Evolutionary conservation across 1,284 basidiomycete species (phyloP), one percentile per base, ranked within the genome.

Genomic region (Microbotryum silenes-acaulis): DNA sequence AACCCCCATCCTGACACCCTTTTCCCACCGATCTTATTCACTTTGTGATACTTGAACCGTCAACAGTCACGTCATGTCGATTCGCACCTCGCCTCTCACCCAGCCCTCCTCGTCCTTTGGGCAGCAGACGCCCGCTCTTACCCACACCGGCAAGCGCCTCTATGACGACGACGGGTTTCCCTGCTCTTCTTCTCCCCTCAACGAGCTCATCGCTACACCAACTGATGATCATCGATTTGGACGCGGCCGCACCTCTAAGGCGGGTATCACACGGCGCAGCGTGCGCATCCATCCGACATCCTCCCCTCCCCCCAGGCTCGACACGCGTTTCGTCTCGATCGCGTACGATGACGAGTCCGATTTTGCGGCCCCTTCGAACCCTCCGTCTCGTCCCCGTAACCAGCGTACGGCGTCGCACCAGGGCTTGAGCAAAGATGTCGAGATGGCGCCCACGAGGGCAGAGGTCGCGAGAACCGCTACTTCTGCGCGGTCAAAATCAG

Each of bases 191-290:
- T 60, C 62, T 1, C 62, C 65, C 16, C 51, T 59, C 7, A 57
- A 59, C 46, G 65, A 65, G 23, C 44, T 62, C 25, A 61, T 67
- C 51, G 59, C 58, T 12, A 67, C 66, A 0, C 66, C 66, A 8
- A 54, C 57, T 1, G 66, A 67, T 52, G 63, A 59, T 20, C 29
- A 62, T 42, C 51, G 58, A 55, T 21, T 9, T 37, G 4, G 33
- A 51, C 12, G 56, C n/a, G 18, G 18, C 4, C 44, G 54, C 1
- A 4, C 45, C 14, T 21, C 33, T 12, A 61, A 59, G 29, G 45
- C 23, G n/a, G 54, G 14, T 29, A 46, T 20, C 10, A n/a, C 20
- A 49, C 57, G 60, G 3, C 56, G 65, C 3, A 64, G 62, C 51
- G 56, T 60, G 18, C 55, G 62, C 31, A 60, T 67, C 31, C 51